Evolutionary conservation across 306 rosid genomes (phyloP), one percentile per base, ranked within the genome.

Genomic region (Potentilla sterilis): DNA sequence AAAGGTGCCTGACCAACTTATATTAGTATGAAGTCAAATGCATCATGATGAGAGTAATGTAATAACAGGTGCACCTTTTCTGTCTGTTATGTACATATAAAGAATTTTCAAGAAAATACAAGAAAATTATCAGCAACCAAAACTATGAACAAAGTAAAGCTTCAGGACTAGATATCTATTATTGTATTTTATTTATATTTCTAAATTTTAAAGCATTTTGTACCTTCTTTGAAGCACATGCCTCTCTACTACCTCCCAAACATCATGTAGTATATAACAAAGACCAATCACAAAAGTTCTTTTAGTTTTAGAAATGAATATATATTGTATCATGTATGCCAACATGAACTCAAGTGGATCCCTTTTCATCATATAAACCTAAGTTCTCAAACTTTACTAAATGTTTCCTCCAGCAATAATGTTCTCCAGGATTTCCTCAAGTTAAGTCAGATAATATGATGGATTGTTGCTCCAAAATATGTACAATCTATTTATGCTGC

Each of bases 1-100:
- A 96, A 96, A 84, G 88, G 90, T 77, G 99, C 99, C 99, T 96
- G 88, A 84, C 78, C 78, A 81, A 73, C 62, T 82, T 81, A 24
- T 72, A 86, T 83, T 74, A 87, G 91, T 84, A 80, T 43, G 69
- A 79, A 81, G 70, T 70, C 57, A 77, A 67, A 28, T 67, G 75
- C 34, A 83, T 78, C 62, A 42, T 67, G 75, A 61, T 70, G 44
- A 70, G 7, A 48, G 2, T 34, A 38, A 28, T 18, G 41, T 40
- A 40, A 7, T 10, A 2, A 65, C 13, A 38, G 15, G 67, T 32
- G 22, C 40, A 7, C 2, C 6, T 32, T 57, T 22, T 63, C 2
- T 37, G 24, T 64, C 22, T 8, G 24, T 37, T 18, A 63, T 15
- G 43, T 35, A 63, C n/a, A 37, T 63, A 15, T 1, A 35, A 63